These are phyloP conservation scores for Parachaetomium inaequale DNA, from an alignment of 495 filamentous ascomycete genomes.

Conservation along the genomic window DNA sequence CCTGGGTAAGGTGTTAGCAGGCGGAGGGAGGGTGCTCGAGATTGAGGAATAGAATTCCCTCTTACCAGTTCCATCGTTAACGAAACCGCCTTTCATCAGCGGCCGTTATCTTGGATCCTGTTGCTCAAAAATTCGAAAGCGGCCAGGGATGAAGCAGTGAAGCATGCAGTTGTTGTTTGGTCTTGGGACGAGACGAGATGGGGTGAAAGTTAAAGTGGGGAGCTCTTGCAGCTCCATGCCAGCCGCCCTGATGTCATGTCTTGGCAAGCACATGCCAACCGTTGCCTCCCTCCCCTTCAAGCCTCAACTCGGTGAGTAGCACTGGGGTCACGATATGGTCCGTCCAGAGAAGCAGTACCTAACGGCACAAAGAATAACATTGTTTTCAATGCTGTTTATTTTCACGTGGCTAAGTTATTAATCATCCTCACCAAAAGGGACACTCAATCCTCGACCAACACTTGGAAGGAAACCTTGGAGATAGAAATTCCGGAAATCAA, in stretches of 20 bases:
- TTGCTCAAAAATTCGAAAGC: not conserved
- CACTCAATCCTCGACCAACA: too few relatives aligned
- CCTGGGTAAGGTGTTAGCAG: not conserved
- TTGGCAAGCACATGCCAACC: constrained; percentile 13
- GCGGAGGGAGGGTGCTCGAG: not conserved
- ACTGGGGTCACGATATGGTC: too few relatives aligned
- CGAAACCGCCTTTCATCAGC: not conserved
- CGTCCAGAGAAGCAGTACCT: too few relatives aligned
- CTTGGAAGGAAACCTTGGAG: too few relatives aligned
- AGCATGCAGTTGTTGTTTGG: not conserved
- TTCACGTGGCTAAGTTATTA: too few relatives aligned
- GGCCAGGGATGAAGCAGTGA: not conserved
- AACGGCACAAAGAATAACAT: too few relatives aligned
- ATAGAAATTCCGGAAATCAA: not conserved
- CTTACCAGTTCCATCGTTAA: not conserved
- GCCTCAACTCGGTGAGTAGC: too few relatives aligned
- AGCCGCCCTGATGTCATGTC: constrained; percentile 13
- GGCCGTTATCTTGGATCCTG: not conserved
- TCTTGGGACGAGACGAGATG: not conserved
- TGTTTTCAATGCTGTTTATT: too few relatives aligned
- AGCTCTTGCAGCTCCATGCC: constrained; percentile 9
- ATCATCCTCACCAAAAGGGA: too few relatives aligned
- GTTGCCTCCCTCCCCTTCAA: too few relatives aligned
- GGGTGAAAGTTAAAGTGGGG: constrained; percentile 5
- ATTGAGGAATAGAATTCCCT: not conserved